phyloP scores from a whole-genome alignment of 2,329 filamentous ascomycete genomes.

The Rhynchosporium agropyri region DNA sequence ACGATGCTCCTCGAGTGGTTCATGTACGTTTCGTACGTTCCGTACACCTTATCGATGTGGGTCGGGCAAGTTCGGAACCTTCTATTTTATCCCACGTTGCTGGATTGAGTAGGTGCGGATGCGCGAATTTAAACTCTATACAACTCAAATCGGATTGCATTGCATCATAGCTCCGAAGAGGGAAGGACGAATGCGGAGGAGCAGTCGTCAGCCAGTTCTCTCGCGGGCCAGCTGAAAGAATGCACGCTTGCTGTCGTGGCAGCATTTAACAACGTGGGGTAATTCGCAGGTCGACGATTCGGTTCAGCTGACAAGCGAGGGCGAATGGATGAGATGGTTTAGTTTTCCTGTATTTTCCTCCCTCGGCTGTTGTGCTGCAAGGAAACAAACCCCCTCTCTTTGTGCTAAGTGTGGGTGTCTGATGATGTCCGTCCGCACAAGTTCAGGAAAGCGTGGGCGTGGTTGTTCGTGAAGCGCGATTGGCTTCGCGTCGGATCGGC shows the following conservation, averaged over 20 bases:
- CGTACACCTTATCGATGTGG: slow-evolving; percentile 24
- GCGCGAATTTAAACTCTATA: neutral
- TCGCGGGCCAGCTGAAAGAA: slow-evolving; percentile 25
- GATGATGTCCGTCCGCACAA: slow-evolving; percentile 6
- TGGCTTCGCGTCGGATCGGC: too few species aligned
- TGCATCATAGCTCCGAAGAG: slow-evolving; percentile 5
- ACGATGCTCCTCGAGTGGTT: slow-evolving; percentile 26
- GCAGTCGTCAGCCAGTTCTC: slow-evolving; percentile 19
- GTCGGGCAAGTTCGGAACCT: slow-evolving; percentile 30
- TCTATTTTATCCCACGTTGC: slow-evolving; percentile 5
- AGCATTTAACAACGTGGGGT: slow-evolving; percentile 47
- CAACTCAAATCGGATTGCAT: neutral
- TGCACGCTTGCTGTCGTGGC: slow-evolving; percentile 37
- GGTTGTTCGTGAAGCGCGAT: too few species aligned
- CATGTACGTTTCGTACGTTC: neutral
- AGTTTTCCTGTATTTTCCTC: slow-evolving; percentile 2
- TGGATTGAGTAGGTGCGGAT: neutral
- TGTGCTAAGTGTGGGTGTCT: slow-evolving; percentile 7
- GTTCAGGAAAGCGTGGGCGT: slow-evolving; percentile 7
- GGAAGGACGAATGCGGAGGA: slow-evolving; percentile 20
- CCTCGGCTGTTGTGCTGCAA: neutral
- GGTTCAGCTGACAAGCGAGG: slow-evolving; percentile 9
- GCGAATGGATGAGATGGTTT: slow-evolving; percentile 22
- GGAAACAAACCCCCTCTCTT: slow-evolving; percentile 2
- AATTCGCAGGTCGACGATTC: slow-evolving; percentile 18